Evolutionary conservation across 2,329 filamentous ascomycete genomes (phyloP), one percentile per base, ranked within the genome.

Genomic region (Aspergillus fumigatus): DNA sequence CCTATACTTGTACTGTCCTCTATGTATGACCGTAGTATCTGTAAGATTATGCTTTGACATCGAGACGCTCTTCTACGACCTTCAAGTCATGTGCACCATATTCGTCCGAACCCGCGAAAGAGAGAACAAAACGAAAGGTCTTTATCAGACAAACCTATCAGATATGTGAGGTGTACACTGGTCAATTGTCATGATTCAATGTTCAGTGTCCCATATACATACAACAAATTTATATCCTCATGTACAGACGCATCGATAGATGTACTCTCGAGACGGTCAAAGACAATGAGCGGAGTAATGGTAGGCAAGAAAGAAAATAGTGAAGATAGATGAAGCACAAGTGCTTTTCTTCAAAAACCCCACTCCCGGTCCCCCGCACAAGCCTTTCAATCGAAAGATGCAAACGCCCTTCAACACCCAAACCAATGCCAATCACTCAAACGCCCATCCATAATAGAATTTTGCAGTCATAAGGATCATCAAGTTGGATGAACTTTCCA

Each of bases 391-490:
- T 32, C 27, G 19, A 2, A 32, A 21, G n/a, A 14, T n/a, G 23
- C 1, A 50, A 23, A 50, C 56, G 59, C 29, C 53, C 7, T 38
- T 17, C 32, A 25, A 62, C 41, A 23, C 51, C 50, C 53, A 58
- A n/a, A 14, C 54, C 55, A 25, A 54, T 19, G 27, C 21, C 25
- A 19, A 27, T 29, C 40, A 32, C 53, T 41, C 8, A 50, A 54
- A 40, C n/a, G 35, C 4, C 54, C 25, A 47, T 23, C 11, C n/a
- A 21, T 23, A 14, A 25, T 21, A 47, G 9, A 26, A 23, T 47
- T 47, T 47, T 47, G n/a, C 19, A 23, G 21, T 47, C 43, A 23
- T 47, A 23, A 47, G 19, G 43, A 21, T 47, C 40, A 43, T 43
- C n/a, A 43, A 10, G n/a, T 3, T 43, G 40, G 32, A 35, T 17